Base-by-base conservation (phyloP, 2,329 filamentous ascomycete genomes). In the Paracoccidioides lutzii region DNA sequence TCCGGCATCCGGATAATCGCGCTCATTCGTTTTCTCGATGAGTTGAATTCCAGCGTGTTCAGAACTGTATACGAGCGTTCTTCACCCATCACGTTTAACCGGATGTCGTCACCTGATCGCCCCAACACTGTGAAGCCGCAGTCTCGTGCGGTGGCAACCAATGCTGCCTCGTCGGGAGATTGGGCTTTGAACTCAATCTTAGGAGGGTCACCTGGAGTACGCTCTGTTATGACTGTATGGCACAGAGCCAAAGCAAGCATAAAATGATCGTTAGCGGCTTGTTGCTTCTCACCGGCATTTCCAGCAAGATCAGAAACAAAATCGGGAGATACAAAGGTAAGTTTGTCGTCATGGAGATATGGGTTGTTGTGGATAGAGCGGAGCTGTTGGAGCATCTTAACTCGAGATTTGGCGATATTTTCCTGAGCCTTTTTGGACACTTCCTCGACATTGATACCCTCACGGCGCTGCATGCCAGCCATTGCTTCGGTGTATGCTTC, bases 401-500 rank as follows among this genome's bases (percentile, higher is more conserved):
- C 72, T 56, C 88, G 88, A 64, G 88, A 88, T 52, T 80, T 76
- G 12, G 85, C 88, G 63, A 98, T 96, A 66, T 95, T 85, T 58
- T 80, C 80, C 38, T 79, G 81, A 54, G 86, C 87, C 63, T 79
- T 81, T 41, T 81, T 84, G 3, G 79, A 82, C 68, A 96, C 90
- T 60, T 83, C 83, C 60, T 91, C 90, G 3, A 90, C 85, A 66
- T 97, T 84, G 52, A 95, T 80, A 51, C 93, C 93, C 70, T 91
- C 76, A 58, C 93, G 82, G 71, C 91, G 90, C 68, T 95, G 90
- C 88, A 98, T 93, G 56, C 93, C 93, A 53, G 91, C 88, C 70
- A 95, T 88, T 0, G 93, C 93, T 71, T 98, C 93, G 0, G 94
- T 98, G 66, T 96, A 98, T 0, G 93, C 93, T 73, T 98, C 93